Evolutionary conservation across 306 rosid genomes (phyloP).

Genomic region (Ochetophila trinervis): DNA sequence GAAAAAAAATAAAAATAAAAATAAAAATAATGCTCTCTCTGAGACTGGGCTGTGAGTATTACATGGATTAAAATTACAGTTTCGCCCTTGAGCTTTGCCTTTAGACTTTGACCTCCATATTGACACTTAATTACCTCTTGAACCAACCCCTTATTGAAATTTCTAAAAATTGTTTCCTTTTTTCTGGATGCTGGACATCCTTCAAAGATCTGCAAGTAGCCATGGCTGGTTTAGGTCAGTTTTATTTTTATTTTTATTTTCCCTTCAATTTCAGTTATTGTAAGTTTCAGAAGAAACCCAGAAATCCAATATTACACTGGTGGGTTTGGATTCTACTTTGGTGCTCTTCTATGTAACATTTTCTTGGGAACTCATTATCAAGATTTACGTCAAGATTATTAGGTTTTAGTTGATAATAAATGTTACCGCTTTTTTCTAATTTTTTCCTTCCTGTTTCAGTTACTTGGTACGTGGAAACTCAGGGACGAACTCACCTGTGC

Average conservation of each 20-base stretch:
- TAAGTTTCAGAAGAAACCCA: not conserved
- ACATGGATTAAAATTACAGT: not conserved
- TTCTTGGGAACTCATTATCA: not conserved
- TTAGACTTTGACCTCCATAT: not conserved
- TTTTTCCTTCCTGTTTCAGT: slow-evolving; percentile 22
- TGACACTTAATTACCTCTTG: not conserved
- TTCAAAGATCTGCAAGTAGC: slow-evolving; percentile 6
- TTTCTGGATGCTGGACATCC: not conserved
- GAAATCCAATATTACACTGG: not conserved
- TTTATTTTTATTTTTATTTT: not conserved
- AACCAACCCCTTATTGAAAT: not conserved
- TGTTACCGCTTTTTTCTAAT: not conserved
- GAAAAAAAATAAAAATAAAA: too few species aligned
- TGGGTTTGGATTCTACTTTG: not conserved
- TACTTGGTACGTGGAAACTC: slow-evolving; percentile 27
- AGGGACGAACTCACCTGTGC: slow-evolving; percentile 22
- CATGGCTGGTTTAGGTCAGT: not conserved
- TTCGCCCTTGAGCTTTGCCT: not conserved
- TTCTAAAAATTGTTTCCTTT: not conserved
- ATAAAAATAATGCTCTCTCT: too few species aligned
- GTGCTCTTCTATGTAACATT: not conserved
- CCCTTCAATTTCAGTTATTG: not conserved
- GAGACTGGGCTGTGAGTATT: too few species aligned
- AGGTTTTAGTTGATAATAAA: not conserved
- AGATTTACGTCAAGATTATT: not conserved